phyloP scores from a whole-genome alignment of 495 filamentous ascomycete genomes.

The Amphirosellinia nigrospora region DNA sequence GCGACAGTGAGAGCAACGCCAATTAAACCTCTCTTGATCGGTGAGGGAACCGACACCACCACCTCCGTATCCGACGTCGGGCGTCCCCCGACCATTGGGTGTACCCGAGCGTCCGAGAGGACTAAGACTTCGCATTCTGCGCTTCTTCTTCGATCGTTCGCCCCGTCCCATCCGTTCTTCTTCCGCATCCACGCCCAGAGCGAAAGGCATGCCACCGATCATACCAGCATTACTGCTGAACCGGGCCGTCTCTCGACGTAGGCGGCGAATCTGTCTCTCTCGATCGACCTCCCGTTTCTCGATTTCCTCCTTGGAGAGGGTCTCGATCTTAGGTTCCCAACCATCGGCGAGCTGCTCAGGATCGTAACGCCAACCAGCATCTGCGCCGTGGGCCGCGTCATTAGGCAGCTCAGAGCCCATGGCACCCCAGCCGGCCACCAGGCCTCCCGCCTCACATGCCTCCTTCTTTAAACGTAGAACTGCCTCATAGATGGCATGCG shows the following conservation, averaged over 20 bases:
- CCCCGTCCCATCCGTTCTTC: conserved; percentile 78
- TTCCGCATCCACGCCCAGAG: conserved; percentile 67
- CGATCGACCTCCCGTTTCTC: conserved; percentile 96
- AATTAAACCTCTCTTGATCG: conserved; percentile 81
- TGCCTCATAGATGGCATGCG: conserved; percentile 97
- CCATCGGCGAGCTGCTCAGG: conserved; percentile 85
- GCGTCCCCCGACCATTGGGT: conserved; percentile 72
- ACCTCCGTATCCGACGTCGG: conserved; percentile 70
- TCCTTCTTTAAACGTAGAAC: conserved; percentile 94
- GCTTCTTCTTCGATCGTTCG: conserved; percentile 91
- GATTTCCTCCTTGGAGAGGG: conserved; percentile 91
- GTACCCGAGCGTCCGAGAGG: conserved; percentile 71
- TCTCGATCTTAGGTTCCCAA: conserved; percentile 94
- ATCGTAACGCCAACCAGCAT: conserved; percentile 94
- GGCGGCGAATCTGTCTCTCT: conserved; percentile 83
- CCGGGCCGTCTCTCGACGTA: conserved; percentile 88
- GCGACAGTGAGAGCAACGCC: conserved; percentile 89
- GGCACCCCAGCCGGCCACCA: conserved; percentile 72
- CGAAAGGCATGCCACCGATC: conserved; percentile 65
- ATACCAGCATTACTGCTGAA: conserved; percentile 86
- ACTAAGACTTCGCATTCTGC: conserved; percentile 86
- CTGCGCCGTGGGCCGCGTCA: conserved; percentile 75
- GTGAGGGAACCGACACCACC: conserved; percentile 71
- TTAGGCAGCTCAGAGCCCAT: conserved; percentile 84
- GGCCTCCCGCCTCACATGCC: conserved; percentile 84